Conservation (phyloP, 1,284 basidiomycete species). For the Ustilago esculenta region DNA sequence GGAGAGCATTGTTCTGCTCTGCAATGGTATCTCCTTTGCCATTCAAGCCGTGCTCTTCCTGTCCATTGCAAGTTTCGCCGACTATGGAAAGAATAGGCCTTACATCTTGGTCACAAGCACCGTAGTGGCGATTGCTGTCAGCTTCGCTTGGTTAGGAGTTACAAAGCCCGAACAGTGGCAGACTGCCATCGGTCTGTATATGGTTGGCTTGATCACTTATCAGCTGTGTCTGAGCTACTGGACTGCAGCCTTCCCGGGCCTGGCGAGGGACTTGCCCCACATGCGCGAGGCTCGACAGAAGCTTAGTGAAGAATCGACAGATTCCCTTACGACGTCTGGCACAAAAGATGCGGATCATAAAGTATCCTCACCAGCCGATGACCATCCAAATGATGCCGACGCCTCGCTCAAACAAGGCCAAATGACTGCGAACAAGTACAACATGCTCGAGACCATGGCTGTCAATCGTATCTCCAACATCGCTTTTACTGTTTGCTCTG, state of each 20-base stretch:
- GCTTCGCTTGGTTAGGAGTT: slow-evolving; percentile 28
- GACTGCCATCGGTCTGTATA: slow-evolving; percentile 79
- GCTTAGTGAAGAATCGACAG: slow-evolving; percentile 66
- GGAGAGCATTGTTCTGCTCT: slow-evolving; percentile 51
- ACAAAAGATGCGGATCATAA: slow-evolving; percentile 2
- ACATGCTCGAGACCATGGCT: slow-evolving; percentile 79
- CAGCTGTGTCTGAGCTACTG: slow-evolving; percentile 84
- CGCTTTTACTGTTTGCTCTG: slow-evolving; percentile 79
- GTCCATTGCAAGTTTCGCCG: slow-evolving; percentile 76
- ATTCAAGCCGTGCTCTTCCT: slow-evolving; percentile 73
- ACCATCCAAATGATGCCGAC: background rate
- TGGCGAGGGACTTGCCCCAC: slow-evolving; percentile 80
- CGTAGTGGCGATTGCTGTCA: slow-evolving; percentile 35
- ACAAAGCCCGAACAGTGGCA: slow-evolving; percentile 77
- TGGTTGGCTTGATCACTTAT: slow-evolving; percentile 82
- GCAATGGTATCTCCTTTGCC: slow-evolving; percentile 55
- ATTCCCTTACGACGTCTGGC: background rate
- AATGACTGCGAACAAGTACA: slow-evolving; percentile 73
- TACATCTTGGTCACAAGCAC: slow-evolving; percentile 47
- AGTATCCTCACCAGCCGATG: slow-evolving; percentile 19
- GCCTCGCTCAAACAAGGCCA: background rate
- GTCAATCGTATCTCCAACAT: slow-evolving; percentile 86
- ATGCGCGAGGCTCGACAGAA: slow-evolving; percentile 74
- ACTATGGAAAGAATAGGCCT: slow-evolving; percentile 42
- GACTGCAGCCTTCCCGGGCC: slow-evolving; percentile 80